A percentile compares a stretch with the other conserved stretches of the same genome.
Evolutionary conservation across 2,329 filamentous ascomycete species (phyloP).

Genomic region (Ceratocystis eucalypticola): DNA sequence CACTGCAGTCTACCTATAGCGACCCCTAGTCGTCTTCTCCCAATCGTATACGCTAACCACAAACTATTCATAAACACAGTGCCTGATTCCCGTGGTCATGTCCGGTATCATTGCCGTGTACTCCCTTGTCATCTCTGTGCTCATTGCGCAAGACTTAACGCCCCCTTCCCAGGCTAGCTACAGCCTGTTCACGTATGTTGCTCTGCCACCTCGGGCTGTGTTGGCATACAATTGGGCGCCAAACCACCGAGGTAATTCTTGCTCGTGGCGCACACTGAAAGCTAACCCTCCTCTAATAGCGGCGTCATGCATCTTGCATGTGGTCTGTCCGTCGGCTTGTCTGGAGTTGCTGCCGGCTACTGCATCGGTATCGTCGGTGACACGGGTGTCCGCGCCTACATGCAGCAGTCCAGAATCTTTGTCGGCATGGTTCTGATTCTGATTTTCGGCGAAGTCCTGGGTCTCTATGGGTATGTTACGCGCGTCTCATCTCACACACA

Average conservation of each 20-base stretch:
- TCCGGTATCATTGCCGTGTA: constrained; percentile 98
- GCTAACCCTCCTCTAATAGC: constrained; percentile 29
- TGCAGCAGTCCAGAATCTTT: constrained; percentile 91
- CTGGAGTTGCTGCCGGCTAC: constrained; percentile 87
- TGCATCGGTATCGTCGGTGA: constrained; percentile 94
- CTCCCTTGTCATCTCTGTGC: constrained; percentile 87
- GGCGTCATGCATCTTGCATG: constrained; percentile 90
- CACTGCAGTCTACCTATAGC: constrained; percentile 17
- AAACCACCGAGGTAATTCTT: too few species aligned
- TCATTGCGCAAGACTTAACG: constrained; percentile 81
- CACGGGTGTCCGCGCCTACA: constrained; percentile 83
- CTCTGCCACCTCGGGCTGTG: too few species aligned
- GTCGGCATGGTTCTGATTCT: constrained; percentile 98
- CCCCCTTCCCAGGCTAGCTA: constrained; percentile 55
- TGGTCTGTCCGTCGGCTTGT: constrained; percentile 80
- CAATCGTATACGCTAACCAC: not conserved
- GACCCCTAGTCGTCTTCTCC: too few species aligned
- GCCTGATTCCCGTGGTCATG: constrained; percentile 85
- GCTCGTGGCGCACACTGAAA: not conserved
- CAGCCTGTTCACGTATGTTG: constrained; percentile 65
- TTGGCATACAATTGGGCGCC: too few species aligned
- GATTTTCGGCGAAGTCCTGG: constrained; percentile 95
- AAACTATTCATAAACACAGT: constrained; percentile 35
- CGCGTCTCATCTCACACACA: not conserved
- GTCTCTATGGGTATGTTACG: constrained; percentile 79